phyloP scores from a whole-genome alignment of 2,329 filamentous ascomycete species.

The Fusarium tanahbumbuense region DNA sequence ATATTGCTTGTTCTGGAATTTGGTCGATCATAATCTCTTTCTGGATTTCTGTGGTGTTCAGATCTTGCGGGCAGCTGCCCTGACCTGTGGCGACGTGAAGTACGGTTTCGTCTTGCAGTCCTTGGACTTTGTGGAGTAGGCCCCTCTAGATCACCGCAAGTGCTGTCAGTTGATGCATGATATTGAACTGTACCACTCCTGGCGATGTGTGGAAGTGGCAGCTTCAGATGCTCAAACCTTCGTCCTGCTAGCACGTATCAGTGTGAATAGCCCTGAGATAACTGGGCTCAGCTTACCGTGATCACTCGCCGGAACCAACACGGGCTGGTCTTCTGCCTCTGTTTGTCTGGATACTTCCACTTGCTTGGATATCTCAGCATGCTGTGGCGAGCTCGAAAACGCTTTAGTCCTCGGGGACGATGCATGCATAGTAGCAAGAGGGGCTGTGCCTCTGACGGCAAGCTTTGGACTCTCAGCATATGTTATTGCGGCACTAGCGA shows the following conservation, averaged over 20 bases:
- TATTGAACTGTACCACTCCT: background rate
- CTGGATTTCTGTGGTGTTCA: slow-evolving; percentile 1
- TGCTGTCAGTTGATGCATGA: slow-evolving; percentile 35
- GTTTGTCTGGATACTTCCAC: background rate
- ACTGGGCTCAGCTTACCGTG: background rate
- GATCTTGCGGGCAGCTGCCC: slow-evolving; percentile 3
- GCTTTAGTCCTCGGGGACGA: background rate
- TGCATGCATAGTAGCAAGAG: background rate
- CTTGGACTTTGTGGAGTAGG: slow-evolving; percentile 42
- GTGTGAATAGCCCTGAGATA: background rate
- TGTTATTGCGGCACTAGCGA: background rate
- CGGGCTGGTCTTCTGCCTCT: background rate
- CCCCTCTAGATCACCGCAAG: slow-evolving; percentile 50
- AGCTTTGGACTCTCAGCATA: background rate
- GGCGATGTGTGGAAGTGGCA: slow-evolving; percentile 19
- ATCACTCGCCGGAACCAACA: background rate
- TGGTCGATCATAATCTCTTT: slow-evolving; percentile 33
- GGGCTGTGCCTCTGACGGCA: background rate
- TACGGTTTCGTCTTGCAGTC: background rate
- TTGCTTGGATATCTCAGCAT: background rate
- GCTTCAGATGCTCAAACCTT: slow-evolving; percentile 10
- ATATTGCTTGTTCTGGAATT: slow-evolving; percentile 50
- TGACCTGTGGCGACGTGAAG: slow-evolving; percentile 5
- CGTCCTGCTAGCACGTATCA: slow-evolving; percentile 8
- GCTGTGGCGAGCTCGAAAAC: background rate